phyloP scores from a whole-genome alignment of 306 rosid species.

The Crotalaria pallida region DNA sequence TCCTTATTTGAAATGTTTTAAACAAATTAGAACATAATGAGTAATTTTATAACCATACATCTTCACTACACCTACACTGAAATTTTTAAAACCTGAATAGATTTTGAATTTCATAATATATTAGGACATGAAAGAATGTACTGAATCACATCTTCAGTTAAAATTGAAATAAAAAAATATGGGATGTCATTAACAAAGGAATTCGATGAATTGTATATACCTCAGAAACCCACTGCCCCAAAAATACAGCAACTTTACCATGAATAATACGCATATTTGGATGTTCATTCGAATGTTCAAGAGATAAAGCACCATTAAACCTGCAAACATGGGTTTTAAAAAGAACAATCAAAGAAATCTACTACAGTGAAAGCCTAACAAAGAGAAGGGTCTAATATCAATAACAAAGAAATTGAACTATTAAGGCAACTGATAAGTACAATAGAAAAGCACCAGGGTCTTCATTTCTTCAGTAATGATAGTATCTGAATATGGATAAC shows the following conservation, averaged over 20 bases:
- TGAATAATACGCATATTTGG: conserved; percentile 77
- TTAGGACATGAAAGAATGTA: neutral
- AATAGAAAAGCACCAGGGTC: neutral
- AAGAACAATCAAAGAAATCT: conserved; percentile 3
- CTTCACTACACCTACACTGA: neutral
- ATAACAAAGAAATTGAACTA: neutral
- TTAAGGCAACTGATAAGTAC: neutral
- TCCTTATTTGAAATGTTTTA: conserved; percentile 21
- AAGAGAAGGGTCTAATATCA: conserved; percentile 13
- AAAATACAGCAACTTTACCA: conserved; percentile 82
- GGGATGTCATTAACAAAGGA: neutral
- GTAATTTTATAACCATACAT: neutral
- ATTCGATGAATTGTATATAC: conserved; percentile 38
- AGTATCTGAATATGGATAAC: neutral
- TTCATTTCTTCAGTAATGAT: neutral
- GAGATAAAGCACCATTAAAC: conserved; percentile 92
- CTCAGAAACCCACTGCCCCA: conserved; percentile 99
- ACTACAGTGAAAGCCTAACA: neutral
- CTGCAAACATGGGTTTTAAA: conserved; percentile 41
- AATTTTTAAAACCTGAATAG: neutral
- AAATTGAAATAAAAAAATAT: conserved; percentile 12
- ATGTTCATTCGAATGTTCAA: conserved; percentile 86
- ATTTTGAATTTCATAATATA: neutral
- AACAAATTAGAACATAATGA: neutral
- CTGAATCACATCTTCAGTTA: conserved; percentile 2